Evolutionary conservation across 2,329 filamentous ascomycete genomes (phyloP), one percentile per base, ranked within the genome.

Genomic region (Xylariaceae sp.): DNA sequence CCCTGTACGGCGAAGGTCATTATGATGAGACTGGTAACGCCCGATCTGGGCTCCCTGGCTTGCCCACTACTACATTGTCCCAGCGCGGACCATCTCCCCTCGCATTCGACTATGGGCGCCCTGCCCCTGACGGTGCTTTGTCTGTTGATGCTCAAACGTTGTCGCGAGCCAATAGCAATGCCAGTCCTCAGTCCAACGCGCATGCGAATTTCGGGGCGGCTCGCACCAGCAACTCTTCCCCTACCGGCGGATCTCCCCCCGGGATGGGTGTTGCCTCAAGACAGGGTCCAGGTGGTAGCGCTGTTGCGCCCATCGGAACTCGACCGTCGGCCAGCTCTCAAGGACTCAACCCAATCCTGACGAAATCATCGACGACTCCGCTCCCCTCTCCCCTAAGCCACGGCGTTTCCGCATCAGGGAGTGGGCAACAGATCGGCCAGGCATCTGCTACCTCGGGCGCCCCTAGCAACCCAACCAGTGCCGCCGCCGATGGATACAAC

Each of bases 271-370:
- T 83, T 35, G 72, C 76, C 30, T 78, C 69, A 52, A 82, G 81
- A 71, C 67, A 80, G 54, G 74, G 73, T 43, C 76, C 78, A 54
- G 68, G 75, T 44, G 79, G 78, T 48, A 77, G 78, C 49, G 77
- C 87, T 5, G 90, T 97, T 46, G 92, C 90, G 18, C 92, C 94
- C 15, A 97, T 97, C 60, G 94, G 94, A 56, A 96, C 92, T 50
- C 86, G 94, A 40, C 92, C 92, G 3, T 78, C 81, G 15, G 80
- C 77, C 36, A 69, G 70, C 9, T 67, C 73, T 38, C 77, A 80
- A 53, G 73, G 75, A 19, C 66, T 75, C 31, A 85, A 84, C 62
- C 77, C 80, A 32, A 75, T 78, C 10, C 68, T 89, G 58, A 87
- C 79, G 69, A 94, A 94, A 68, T 88, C 89, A 52, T 89, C 91